These are phyloP conservation scores for Hypoxylon fuscum DNA, from an alignment of 495 filamentous ascomycete species.

Conservation along the genomic window DNA sequence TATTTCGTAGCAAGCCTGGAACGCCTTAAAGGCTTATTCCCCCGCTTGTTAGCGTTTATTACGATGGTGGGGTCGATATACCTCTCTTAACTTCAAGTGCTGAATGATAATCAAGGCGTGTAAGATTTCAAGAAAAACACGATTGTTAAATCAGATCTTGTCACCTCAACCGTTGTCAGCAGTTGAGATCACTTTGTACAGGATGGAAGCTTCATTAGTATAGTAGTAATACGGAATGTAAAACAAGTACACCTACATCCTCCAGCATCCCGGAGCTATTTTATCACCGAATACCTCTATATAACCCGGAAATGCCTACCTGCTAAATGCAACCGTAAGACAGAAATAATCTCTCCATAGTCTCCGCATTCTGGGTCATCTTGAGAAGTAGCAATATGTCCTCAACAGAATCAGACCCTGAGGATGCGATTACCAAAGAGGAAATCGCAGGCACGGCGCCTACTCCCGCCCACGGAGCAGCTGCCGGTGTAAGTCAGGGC, in stretches of 20 bases:
- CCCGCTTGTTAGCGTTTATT: no score
- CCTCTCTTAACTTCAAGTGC: no score
- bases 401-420: conserved; percentile 28
- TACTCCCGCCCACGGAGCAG: conserved; percentile 6
- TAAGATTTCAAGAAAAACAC: no score
- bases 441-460: conserved; percentile 42
- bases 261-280: conserved; percentile 27
- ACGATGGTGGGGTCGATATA: no score
- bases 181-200: no score
- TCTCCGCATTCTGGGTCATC: neutral
- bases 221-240: conserved; percentile 25
- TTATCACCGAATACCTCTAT: conserved; percentile 28
- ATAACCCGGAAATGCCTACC: neutral
- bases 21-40: no score
- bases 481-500: conserved; percentile 23
- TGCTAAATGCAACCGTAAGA: conserved; percentile 8
- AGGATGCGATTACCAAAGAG: conserved; percentile 43
- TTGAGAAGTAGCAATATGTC: conserved; percentile 27
- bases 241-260: neutral
- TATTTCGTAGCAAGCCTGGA: no score
- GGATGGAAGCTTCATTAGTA: no score
- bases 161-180: no score
- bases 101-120: no score
- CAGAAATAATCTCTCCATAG: neutral
- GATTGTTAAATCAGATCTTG: no score